These are phyloP conservation scores for Corynespora cassiicola DNA, from an alignment of 2,329 filamentous ascomycete species.

Conservation along the genomic window DNA sequence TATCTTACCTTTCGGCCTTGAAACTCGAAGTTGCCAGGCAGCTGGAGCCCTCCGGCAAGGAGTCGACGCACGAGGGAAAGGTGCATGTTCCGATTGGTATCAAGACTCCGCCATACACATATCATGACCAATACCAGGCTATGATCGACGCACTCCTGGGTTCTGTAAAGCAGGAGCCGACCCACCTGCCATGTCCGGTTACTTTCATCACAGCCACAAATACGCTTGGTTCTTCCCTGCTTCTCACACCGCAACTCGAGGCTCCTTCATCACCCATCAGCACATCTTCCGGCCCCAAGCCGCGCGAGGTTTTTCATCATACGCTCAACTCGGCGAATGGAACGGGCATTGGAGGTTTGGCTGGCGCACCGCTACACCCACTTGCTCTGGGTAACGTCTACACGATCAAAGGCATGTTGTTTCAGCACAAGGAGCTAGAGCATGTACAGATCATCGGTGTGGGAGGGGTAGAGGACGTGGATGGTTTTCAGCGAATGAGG, in stretches of 20 bases:
- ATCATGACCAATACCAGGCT: constrained; percentile 67
- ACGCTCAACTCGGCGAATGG: constrained; percentile 60
- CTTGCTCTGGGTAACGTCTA: constrained; percentile 77
- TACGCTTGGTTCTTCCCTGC: constrained; percentile 72
- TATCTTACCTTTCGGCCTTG: constrained; percentile 62
- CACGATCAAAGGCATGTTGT: constrained; percentile 68
- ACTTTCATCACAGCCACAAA: constrained; percentile 78
- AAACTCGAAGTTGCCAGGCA: constrained; percentile 35
- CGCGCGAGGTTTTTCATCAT: constrained; percentile 25
- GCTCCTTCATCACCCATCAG: constrained; percentile 5
- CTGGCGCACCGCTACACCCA: constrained; percentile 74
- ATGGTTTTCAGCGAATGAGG: constrained; percentile 70
- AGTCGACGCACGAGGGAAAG: constrained; percentile 25
- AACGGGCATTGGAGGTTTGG: constrained; percentile 72
- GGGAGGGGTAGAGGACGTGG: constrained; percentile 72
- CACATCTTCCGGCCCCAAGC: constrained; percentile 6
- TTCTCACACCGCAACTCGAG: constrained; percentile 52
- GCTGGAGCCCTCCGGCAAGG: constrained; percentile 10
- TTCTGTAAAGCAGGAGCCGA: constrained; percentile 26
- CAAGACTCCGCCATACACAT: constrained; percentile 80
- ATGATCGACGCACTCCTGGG: constrained; percentile 60
- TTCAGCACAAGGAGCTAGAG: constrained; percentile 55
- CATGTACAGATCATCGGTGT: constrained; percentile 73
- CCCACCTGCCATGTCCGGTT: constrained; percentile 48
- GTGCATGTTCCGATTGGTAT: constrained; percentile 63